Base-by-base conservation (phyloP, 805 yeast genomes). In the Metschnikowia gruessii region DNA sequence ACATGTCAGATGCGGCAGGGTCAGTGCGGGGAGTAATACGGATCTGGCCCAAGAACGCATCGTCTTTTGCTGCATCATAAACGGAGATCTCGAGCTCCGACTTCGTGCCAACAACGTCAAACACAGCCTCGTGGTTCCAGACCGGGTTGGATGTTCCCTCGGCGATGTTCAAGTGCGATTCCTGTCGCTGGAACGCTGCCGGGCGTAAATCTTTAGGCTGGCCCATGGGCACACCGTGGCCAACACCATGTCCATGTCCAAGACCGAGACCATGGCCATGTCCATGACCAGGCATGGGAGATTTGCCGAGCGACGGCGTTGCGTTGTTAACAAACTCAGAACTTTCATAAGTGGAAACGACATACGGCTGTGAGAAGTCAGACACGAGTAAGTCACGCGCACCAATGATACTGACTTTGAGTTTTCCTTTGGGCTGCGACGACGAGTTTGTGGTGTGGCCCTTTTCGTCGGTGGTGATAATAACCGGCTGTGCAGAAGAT, bases 111-210 rank as follows among this genome's bases (percentile, higher is more conserved):
- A 89, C 80, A 37, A 94, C 96, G 64, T 92, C 99, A 62, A 94
- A 92, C 11, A 82, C 81, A 12, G 97, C 92, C 62, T 89, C 89
- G 65, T 91, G 96, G 61, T 87, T 86, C 96, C 97, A 92, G 28
- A 78, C 72, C 13, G 97, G 96, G 61, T 85, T 85, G 13, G 50
- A 28, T 49, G 44, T 48, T 18, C 52, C 58, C 30, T 57, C 52
- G 35, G 57, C 45, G 16, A 65, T 55, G 31, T 60, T 61, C 42
- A 65, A 61, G 45, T 68, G 77, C 30, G 69, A 64, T 11, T 67
- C 60, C 52, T 68, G 75, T 51, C 72, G 57, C 54, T 70, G 74
- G 54, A 68, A 69, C 45, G 68, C 50, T 4, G 68, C 57, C 2
- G 72, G 73, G 36, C 69, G 57, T 35, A 53, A 58, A 30, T 55